Evolutionary conservation across 805 yeast genomes (phyloP).

Genomic region (Blastobotrys robertii): DNA sequence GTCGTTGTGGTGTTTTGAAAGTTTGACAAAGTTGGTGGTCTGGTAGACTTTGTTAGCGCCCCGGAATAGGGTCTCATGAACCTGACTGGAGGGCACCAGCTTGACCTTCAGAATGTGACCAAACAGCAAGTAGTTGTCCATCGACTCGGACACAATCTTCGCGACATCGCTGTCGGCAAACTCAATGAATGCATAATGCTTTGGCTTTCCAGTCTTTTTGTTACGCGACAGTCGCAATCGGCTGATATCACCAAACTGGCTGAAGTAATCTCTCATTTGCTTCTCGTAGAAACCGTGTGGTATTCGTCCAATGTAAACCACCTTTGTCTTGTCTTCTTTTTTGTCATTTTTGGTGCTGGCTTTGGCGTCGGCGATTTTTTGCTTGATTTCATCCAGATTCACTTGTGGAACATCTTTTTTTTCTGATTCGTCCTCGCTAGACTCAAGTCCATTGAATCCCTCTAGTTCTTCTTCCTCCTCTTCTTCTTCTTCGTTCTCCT

Average conservation of each 20-base stretch:
- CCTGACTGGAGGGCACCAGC: conserved; percentile 35
- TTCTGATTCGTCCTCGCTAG: conserved; percentile 8
- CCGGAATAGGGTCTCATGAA: conserved; percentile 43
- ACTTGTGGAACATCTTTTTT: conserved; percentile 8
- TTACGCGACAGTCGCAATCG: conserved; percentile 78
- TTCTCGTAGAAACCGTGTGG: conserved; percentile 88
- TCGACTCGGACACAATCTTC: conserved; percentile 81
- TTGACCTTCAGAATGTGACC: conserved; percentile 78
- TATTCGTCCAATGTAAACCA: conserved; percentile 80
- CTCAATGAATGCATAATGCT: conserved; percentile 87
- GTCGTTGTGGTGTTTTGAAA: conserved; percentile 45
- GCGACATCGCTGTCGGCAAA: conserved; percentile 70
- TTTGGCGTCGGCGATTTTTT: conserved; percentile 14
- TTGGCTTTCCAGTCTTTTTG: conserved; percentile 81
- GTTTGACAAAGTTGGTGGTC: conserved; percentile 49
- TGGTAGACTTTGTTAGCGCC: conserved; percentile 48
- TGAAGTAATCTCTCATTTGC: conserved; percentile 61
- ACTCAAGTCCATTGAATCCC: conserved; percentile 9
- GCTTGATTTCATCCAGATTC: conserved; percentile 8
- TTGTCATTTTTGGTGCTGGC: conserved; percentile 8
- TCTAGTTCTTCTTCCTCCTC: conserved; percentile 17
- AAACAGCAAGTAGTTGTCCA: conserved; percentile 86
- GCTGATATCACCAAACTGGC: conserved; percentile 81
- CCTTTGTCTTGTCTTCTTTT: conserved; percentile 34
- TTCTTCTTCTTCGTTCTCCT: conserved; percentile 10